phyloP scores from a whole-genome alignment of 352 stramenopile genomes.

The Thraustochytrium sp. region DNA sequence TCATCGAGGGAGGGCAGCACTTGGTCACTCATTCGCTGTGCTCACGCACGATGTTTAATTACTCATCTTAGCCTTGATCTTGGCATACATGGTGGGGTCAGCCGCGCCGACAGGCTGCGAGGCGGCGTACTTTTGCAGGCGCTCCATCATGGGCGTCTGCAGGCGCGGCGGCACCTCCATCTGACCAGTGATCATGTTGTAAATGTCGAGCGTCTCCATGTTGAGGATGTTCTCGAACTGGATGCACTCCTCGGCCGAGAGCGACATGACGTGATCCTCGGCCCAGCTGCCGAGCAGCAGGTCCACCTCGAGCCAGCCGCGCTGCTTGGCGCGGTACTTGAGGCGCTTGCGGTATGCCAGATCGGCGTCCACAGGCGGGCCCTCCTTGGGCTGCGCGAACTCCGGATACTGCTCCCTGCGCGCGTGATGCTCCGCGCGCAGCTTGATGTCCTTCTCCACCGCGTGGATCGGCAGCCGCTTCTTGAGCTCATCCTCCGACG shows the following conservation, averaged over 20 bases:
- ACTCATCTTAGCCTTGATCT: conserved; percentile 57
- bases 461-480: background rate
- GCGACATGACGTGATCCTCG: conserved; percentile 73
- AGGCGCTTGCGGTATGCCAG: conserved; percentile 71
- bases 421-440: background rate
- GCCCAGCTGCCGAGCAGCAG: conserved; percentile 87
- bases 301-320: conserved; percentile 91
- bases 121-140: conserved; percentile 80
- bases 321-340: conserved; percentile 89
- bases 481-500: background rate
- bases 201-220: conserved; percentile 95
- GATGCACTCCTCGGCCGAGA: conserved; percentile 71
- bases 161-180: conserved; percentile 66
- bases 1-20: background rate
- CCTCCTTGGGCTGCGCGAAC: conserved; percentile 8
- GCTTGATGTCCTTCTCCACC: background rate
- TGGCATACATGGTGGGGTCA: conserved; percentile 58
- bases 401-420: background rate
- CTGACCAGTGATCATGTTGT: conserved; percentile 89
- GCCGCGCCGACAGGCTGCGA: conserved; percentile 80
- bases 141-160: conserved; percentile 78
- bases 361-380: background rate
- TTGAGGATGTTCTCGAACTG: conserved; percentile 93
- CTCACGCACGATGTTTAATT: background rate
- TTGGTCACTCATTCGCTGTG: background rate